A percentile compares a stretch with the other conserved stretches of the same genome.
Evolutionary conservation across 2,329 filamentous ascomycete genomes (phyloP).

Genomic region (Trichoderma arundinaceum): DNA sequence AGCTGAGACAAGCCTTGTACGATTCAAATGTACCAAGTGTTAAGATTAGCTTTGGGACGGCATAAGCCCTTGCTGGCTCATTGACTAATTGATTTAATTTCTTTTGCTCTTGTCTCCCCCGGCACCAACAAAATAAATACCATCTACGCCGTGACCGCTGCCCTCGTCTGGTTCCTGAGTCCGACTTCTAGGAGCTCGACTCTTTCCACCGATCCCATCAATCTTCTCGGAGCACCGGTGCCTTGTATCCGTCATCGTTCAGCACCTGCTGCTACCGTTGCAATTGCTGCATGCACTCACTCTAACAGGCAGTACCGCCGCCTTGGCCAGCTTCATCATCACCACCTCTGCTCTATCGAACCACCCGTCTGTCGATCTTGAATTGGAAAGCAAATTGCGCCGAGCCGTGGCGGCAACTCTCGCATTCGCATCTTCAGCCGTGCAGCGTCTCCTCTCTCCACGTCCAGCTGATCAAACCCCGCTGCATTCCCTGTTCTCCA

Average conservation of each 20-base stretch:
- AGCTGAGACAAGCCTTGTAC: conserved; percentile 5
- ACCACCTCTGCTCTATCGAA: conserved; percentile 16
- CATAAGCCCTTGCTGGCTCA: too few relatives aligned
- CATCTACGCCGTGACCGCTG: too few relatives aligned
- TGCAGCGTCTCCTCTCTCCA: conserved; percentile 3
- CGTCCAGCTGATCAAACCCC: conserved; percentile 29
- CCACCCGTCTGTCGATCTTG: conserved; percentile 19
- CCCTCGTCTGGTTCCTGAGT: too few relatives aligned
- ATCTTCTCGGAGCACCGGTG: too few relatives aligned
- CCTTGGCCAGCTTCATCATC: too few relatives aligned
- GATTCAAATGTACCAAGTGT: background rate
- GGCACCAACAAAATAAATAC: background rate
- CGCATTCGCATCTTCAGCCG: conserved; percentile 12
- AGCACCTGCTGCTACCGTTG: too few relatives aligned
- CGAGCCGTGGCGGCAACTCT: background rate
- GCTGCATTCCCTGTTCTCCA: conserved; percentile 13
- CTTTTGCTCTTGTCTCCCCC: background rate
- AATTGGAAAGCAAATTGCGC: background rate
- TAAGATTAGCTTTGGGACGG: background rate
- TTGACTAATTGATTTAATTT: background rate
- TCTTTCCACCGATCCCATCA: too few relatives aligned
- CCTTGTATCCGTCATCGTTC: too few relatives aligned
- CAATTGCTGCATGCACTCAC: background rate
- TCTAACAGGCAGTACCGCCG: too few relatives aligned
- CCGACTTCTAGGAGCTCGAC: too few relatives aligned